Base-by-base conservation (phyloP, 1,139 yeast genomes). In the Debaryomyces coudertii region DNA sequence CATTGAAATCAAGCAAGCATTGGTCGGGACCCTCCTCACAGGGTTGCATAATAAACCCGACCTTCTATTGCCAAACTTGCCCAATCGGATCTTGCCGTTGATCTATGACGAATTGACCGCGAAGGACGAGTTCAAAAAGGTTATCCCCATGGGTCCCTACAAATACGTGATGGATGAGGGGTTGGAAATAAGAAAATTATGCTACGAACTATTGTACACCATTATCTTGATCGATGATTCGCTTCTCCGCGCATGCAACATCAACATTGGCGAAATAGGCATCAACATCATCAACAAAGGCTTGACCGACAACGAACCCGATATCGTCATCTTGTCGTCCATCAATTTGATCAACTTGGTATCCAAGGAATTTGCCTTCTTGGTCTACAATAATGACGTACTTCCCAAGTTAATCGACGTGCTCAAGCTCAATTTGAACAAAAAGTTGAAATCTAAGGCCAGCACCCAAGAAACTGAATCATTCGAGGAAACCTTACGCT, bases 61-160 rank as follows among this genome's bases (percentile, higher is more conserved):
- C 69, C 47, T 63, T 62, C 49, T 76, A 76, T 57, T 88, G 76
- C 65, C 84, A 63, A 51, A 75, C 15, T 70, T 87, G 49, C 86
- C 88, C 55, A 80, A 82, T 48, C 93, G 88, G 55, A 87, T 92
- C 63, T 62, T 86, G 35, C 83, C 86, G 0, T 61, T 66, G 2
- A 65, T 87, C 4, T 78, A 76, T 53, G 71, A 69, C 14, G 90
- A 87, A 56, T 73, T 89, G 33, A 68, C 66, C 12, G 73, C 85
- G 2, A 80, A 79, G 52, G 74, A 73, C 23, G 76, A 77, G 43
- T 83, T 83, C 55, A 80, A 87, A 43, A 83, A 84, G 47, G 69
- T 76, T 9, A 85, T 89, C 34, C 87, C 85, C 40, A 87, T 90
- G 83, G 97, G 97, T 0, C 96, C 96, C 0, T 88, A 87, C 70